Base-by-base conservation (phyloP, 2,329 filamentous ascomycete genomes). In the Cladosporium sphaerospermum region DNA sequence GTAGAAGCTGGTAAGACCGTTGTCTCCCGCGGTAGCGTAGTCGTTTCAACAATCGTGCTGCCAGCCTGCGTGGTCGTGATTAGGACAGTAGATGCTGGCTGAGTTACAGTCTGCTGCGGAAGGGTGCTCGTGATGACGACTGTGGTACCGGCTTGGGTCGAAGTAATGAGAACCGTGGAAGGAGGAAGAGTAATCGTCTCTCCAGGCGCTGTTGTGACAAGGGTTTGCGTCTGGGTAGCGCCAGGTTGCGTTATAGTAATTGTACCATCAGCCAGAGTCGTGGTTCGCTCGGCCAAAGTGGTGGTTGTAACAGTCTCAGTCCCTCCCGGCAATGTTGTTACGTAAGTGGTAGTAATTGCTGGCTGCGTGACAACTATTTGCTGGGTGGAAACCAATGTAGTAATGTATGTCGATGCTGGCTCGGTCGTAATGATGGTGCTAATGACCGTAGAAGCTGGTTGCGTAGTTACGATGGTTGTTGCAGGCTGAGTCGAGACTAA, bases 81-180 rank as follows among this genome's bases (percentile, higher is more conserved):
- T n/a, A 44, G 34, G 9, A 36, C 33, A 2, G 48, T 51, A 4
- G 48, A 51, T 10, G 48, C 48, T 11, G 48, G 48, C n/a, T 36
- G 48, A 14, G 48, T 51, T 28, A 45, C 11, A 13, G 42, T 31
- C 19, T 45, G 42, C 42, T 34, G 31, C 18, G 11, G 41, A n/a
- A 36, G n/a, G 9, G 45, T 48, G 3, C 18, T 39, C 28, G 36
- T 40, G 19, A 48, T 32, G 18, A 45, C 32, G 8, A 52, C 11
- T 5, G 41, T 52, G 13, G 34, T 39, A 6, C 19, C 41, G 13
- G 31, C 48, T 36, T 51, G 40, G 3, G 40, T 51, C 8, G 40
- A 41, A 3, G 48, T 51, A 9, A 51, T 28, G n/a, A 51, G 33
- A 18, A 43, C 37, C 8, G 48, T 51, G 2, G 48, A 51, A 9